Evolutionary conservation across 108 stramenopile species (phyloP), one percentile per base, ranked within the genome.

Genomic region (Nannochloropsis gaditana): DNA sequence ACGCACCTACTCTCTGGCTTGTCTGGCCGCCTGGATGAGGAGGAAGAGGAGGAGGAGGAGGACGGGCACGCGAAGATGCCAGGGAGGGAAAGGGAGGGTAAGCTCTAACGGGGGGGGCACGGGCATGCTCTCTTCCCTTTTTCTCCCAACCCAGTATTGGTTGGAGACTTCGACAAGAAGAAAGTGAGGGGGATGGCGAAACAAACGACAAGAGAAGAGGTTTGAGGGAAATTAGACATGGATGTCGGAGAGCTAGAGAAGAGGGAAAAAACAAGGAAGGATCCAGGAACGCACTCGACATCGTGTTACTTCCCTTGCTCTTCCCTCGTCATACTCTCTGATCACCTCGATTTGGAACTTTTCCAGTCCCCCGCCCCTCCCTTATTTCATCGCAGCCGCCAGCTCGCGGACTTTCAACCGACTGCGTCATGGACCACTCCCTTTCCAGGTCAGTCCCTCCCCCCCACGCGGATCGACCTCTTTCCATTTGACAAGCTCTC

Each of bases 21-120:
- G n/a, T 15, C 19, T 15, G 19, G 15, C 19, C 59, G 19, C 19
- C 19, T n/a, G 2, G 59, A 73, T 15, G 59, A n/a, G 19, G 59
- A 73, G 59, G 59, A 73, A 2, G 59, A 73, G 3, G 59, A 73
- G 5, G 8, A 6, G 59, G 59, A 73, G 5, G 59, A 73, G 59
- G 59, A n/a, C 15, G 59, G 59, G 59, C n/a, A 73, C 15, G 59
- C 59, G 1, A 73, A n/a, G n/a, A n/a, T 8, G n/a, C 3, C 19
- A 73, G 59, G 59, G 59, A 73, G 59, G 59, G 59, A 73, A n/a
- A n/a, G 59, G n/a, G 59, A n/a, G 59, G n/a, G 59, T 15, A 8
- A 73, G 59, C 19, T 15, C 15, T 10, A 50, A 50, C 11, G 47
- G 47, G 15, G 47, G 47, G 47, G 15, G 47, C 11, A 15, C 10